phyloP scores from a whole-genome alignment of 768 basidiomycete species.

The Lactifluus volemus region DNA sequence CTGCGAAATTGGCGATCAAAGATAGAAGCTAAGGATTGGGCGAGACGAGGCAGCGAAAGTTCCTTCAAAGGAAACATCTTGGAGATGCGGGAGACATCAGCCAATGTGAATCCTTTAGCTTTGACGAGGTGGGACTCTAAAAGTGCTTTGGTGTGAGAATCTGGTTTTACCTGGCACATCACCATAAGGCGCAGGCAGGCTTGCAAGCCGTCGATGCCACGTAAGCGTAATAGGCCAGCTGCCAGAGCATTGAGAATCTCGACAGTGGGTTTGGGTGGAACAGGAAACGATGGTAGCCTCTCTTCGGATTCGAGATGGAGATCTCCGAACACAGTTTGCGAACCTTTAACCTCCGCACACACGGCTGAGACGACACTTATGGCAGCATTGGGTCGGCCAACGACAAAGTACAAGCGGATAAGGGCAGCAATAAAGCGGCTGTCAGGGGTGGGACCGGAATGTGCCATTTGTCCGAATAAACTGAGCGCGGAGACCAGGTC shows the following conservation, averaged over 20 bases:
- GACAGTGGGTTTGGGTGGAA: constrained; percentile 25
- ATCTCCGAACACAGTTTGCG: neutral
- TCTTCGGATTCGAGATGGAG: neutral
- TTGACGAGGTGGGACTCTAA: constrained; percentile 45
- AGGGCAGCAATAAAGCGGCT: constrained; percentile 16
- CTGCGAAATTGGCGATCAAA: constrained; percentile 36
- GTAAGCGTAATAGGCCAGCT: constrained; percentile 37
- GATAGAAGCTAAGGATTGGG: constrained; percentile 43
- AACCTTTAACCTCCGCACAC: constrained; percentile 2
- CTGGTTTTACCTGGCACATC: constrained; percentile 38
- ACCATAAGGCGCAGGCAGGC: constrained; percentile 49
- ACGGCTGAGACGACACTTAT: constrained; percentile 1
- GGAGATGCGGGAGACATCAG: constrained; percentile 40
- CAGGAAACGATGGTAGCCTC: constrained; percentile 6
- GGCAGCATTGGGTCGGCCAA: constrained; percentile 4
- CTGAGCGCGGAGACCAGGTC: neutral
- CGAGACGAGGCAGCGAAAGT: constrained; percentile 49
- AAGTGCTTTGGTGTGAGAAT: constrained; percentile 46
- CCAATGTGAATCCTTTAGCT: constrained; percentile 35
- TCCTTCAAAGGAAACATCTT: constrained; percentile 33
- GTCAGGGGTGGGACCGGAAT: constrained; percentile 10
- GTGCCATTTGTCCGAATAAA: constrained; percentile 9
- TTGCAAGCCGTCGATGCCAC: constrained; percentile 42
- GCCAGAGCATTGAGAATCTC: constrained; percentile 55
- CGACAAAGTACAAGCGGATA: constrained; percentile 13